Base-by-base conservation (phyloP, 768 basidiomycete genomes). In the Naganishia antarctica region DNA sequence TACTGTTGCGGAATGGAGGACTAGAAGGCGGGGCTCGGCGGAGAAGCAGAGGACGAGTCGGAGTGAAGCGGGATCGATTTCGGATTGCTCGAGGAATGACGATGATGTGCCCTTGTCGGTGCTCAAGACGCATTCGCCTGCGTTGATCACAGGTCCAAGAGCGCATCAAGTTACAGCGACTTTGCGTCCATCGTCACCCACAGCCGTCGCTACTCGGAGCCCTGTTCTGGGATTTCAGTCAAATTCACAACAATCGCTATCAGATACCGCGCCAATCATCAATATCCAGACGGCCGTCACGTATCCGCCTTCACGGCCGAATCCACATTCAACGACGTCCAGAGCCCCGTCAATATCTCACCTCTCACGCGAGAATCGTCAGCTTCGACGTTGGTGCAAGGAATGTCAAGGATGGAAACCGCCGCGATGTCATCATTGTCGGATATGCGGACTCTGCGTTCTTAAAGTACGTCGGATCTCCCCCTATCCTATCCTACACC, bases 391-490 rank as follows among this genome's bases (percentile, higher is more conserved):
- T 29, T 77, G 70, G 70, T 77, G 76, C 59, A 69, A 65, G 47
- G 75, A 75, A 60, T 77, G 76, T 53, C 64, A 70, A 5, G 69
- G 66, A 1, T 70, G 71, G 71, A 77, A 77, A 65, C 76, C 76
- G 13, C 74, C 75, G 65, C 60, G 76, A 45, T 72, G 71, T 43
- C 76, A 77, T 67, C 76, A 77, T 68, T 77, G 76, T 66, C 67
- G 73, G 2, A 69, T 64, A 50, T 77, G 76, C 60, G 34, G 67
- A 28, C 46, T 44, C 32, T 77, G 76, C 61, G 66, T 71, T 0
- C 51, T 77, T 47, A 75, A 73, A 40, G 63, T 64, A 31, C 45
- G 63, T 45, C 28, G 1, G 21, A 15, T 37, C 9, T 46, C 15
- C n/a, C 16, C 40, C 21, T 31, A 3, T 23, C 2, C n/a, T 31